Evolutionary conservation across 2,329 filamentous ascomycete species (phyloP).

Genomic region (Fusarium bulbicola): DNA sequence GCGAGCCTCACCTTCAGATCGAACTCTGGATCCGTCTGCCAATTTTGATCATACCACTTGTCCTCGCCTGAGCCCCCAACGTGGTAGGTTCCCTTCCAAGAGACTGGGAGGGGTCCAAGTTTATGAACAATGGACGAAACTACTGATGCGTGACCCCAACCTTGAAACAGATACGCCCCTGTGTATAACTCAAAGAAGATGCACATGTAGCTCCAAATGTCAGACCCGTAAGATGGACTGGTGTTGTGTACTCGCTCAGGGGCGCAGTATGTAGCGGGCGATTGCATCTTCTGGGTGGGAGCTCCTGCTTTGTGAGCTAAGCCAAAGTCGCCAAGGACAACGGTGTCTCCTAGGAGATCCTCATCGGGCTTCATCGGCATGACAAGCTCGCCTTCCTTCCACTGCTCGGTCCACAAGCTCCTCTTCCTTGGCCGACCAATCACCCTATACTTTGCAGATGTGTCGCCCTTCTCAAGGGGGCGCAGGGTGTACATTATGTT

Average conservation of each 20-base stretch:
- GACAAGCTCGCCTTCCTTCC: accelerated
- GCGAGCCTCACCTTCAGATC: accelerated
- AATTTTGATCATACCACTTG: accelerated
- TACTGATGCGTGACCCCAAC: neutral
- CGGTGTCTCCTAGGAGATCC: neutral
- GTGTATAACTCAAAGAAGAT: neutral
- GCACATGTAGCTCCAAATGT: neutral
- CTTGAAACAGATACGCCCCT: neutral
- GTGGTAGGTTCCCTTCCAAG: neutral
- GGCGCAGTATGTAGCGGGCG: neutral
- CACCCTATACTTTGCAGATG: too few relatives aligned
- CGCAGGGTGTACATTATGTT: neutral
- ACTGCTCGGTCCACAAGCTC: neutral
- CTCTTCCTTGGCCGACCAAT: too few relatives aligned
- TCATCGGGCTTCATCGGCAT: neutral
- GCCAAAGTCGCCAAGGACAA: neutral
- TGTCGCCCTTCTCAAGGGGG: too few relatives aligned
- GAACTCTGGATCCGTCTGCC: accelerated
- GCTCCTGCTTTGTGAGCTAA: neutral
- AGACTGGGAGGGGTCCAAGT: accelerated
- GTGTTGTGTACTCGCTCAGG: neutral
- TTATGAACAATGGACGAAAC: accelerated
- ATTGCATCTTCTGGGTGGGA: neutral
- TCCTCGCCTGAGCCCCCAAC: neutral
- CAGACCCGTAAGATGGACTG: neutral